These are phyloP conservation scores for Podospora anserina DNA, from an alignment of 495 filamentous ascomycete species.

Conservation along the genomic window DNA sequence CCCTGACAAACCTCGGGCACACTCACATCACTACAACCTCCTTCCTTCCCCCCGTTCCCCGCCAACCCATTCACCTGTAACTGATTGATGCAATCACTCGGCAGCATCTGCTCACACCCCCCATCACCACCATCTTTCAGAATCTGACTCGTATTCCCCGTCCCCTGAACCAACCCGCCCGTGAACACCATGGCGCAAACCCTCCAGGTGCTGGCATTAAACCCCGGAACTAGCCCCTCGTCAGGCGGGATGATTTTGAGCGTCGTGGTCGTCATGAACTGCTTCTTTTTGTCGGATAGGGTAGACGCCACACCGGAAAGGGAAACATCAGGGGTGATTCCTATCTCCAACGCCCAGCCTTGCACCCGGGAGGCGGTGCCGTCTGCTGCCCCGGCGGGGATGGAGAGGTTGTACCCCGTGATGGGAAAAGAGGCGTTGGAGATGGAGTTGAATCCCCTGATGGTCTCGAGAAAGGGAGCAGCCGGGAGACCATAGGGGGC, in stretches of 20 bases:
- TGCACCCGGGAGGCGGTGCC: slow-evolving; percentile 8
- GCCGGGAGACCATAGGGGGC: slow-evolving; percentile 18
- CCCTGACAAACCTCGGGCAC: slow-evolving; percentile 17
- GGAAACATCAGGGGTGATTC: slow-evolving; percentile 18
- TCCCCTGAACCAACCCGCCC: slow-evolving; percentile 7
- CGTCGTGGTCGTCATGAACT: slow-evolving; percentile 12
- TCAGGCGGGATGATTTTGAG: slow-evolving; percentile 18
- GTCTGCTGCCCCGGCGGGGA: slow-evolving; percentile 12
- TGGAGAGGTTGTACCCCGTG: slow-evolving; percentile 22
- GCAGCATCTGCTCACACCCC: slow-evolving; percentile 10
- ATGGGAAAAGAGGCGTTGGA: slow-evolving; percentile 14
- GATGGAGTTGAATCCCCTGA: neutral
- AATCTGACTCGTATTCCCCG: neutral
- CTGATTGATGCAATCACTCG: slow-evolving; percentile 18
- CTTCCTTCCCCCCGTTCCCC: neutral
- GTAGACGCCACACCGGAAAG: slow-evolving; percentile 4
- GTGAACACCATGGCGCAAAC: slow-evolving; percentile 25
- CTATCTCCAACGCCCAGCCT: slow-evolving; percentile 18
- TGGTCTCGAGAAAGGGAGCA: slow-evolving; percentile 5
- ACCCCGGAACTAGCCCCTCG: neutral
- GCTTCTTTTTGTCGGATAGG: neutral
- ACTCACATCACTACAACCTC: slow-evolving; percentile 14
- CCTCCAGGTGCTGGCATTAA: slow-evolving; percentile 14
- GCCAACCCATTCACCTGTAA: slow-evolving; percentile 21
- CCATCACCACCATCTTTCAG: slow-evolving; percentile 5